Evolutionary conservation across 2,329 filamentous ascomycete species (phyloP), one percentile per base, ranked within the genome.

Genomic region (Acrodontium crateriforme): DNA sequence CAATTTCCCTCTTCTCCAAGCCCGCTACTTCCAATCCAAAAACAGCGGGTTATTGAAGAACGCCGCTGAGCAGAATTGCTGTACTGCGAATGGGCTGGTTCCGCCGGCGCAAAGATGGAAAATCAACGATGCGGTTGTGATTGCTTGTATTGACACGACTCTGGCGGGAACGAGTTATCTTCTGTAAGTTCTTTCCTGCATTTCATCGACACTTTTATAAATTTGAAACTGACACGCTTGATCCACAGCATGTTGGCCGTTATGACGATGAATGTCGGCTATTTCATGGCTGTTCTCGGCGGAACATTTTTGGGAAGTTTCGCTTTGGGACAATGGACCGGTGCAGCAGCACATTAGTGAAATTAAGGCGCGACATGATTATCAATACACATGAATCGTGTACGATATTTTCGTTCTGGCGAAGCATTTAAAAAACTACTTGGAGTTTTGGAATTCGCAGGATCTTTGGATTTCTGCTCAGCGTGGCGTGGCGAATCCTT

Each of bases 211-310:
- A 10, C 3, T n/a, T n/a, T n/a, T n/a, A n/a, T n/a, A n/a, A n/a
- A n/a, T n/a, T n/a, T 18, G 12, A 10, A 9, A 18, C 33, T 38
- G 22, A 34, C 52, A 2, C 2, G 16, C 10, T 11, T 17, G 7
- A n/a, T 16, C 18, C n/a, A 13, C 42, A 92, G 83, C 27, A 92
- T 92, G 83, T 59, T 92, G 55, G 80, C 78, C 7, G 78, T 89
- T 45, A 92, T 87, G 81, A 83, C 79, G 2, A 74, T 80, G 65
- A 87, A 87, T 43, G 67, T 85, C 9, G 81, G 80, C 8, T 87
- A 87, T 50, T 84, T 85, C 50, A 54, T 81, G 32, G 81, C 78
- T 0, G 66, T 85, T 9, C 62, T 89, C 6, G 74, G 62, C 6
- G 76, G 77, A 9, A 69, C 75, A 2, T 93, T 94, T 46, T 46